Conservation (phyloP, 164 flowering plant genomes). For the Magnolia sinica region DNA sequence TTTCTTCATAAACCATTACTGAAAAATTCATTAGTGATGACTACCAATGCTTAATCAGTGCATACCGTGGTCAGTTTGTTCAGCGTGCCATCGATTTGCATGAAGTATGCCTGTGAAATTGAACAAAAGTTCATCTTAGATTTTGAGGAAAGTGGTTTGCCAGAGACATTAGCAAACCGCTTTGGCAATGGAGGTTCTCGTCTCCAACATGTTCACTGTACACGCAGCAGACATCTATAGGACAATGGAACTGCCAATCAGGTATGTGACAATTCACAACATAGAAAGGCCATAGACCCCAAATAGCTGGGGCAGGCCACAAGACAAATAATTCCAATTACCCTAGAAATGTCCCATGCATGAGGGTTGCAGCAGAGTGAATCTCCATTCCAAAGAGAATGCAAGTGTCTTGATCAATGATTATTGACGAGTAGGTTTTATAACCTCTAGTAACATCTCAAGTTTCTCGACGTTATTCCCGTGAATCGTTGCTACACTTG, state of each 20-base stretch:
- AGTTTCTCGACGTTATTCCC: constrained; percentile 91
- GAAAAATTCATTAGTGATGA: background rate
- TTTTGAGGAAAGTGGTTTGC: constrained; percentile 5
- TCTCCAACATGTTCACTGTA: background rate
- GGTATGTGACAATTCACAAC: background rate
- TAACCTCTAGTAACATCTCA: constrained; percentile 96
- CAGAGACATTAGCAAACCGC: background rate
- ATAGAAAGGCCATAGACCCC: too few relatives aligned
- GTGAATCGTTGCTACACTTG: constrained; percentile 57
- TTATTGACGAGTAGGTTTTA: background rate
- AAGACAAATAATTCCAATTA: too few relatives aligned
- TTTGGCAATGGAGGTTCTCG: background rate
- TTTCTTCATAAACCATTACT: too few relatives aligned
- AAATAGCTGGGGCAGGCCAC: background rate
- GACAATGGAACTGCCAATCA: background rate
- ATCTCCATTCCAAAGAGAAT: background rate
- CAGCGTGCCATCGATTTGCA: constrained; percentile 93
- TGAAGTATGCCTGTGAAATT: constrained; percentile 84
- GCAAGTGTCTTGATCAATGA: background rate
- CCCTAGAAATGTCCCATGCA: background rate
- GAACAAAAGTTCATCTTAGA: constrained; percentile 10
- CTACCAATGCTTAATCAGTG: background rate
- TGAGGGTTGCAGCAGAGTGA: background rate
- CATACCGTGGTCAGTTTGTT: constrained; percentile 89
- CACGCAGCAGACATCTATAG: background rate